Evolutionary conservation across 139 green algal genomes (phyloP).

Genomic region (Tetratostichococcus sp.): DNA sequence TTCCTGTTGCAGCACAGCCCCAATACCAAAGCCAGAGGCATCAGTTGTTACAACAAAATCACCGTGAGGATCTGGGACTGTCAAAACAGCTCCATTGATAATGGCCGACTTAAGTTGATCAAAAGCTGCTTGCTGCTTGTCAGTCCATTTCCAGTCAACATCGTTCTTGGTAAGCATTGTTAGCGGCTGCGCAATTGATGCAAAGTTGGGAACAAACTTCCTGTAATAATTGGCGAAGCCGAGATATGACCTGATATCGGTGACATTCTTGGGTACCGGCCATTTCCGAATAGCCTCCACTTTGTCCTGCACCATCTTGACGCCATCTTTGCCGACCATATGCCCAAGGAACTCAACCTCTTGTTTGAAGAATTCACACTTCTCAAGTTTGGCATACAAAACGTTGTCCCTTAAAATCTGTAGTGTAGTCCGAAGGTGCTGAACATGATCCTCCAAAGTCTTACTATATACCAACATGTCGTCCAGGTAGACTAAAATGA

Average conservation of each 20-base stretch:
- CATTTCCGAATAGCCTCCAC: constrained; percentile 4
- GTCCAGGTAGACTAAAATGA: constrained; percentile 50
- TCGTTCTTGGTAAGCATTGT: neutral
- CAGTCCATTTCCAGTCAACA: neutral
- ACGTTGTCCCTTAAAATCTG: constrained; percentile 27
- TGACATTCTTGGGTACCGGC: neutral
- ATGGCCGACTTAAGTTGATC: neutral
- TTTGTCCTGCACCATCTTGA: constrained; percentile 26
- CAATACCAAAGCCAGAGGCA: neutral
- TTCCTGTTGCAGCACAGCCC: neutral
- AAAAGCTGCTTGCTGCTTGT: neutral
- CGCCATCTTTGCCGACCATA: constrained; percentile 21
- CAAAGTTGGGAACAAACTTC: neutral
- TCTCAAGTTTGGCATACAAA: constrained; percentile 36
- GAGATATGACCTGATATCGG: neutral
- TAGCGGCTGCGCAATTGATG: neutral
- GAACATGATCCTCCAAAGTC: constrained; percentile 28
- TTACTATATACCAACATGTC: constrained; percentile 47
- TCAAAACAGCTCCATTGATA: neutral
- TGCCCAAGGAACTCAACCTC: constrained; percentile 39
- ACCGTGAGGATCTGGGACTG: neutral
- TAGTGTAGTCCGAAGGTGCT: constrained; percentile 33
- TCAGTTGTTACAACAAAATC: neutral
- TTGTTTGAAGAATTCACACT: constrained; percentile 32
- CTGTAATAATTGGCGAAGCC: neutral